These are phyloP conservation scores for Emydomyces testavorans DNA, from an alignment of 2,329 filamentous ascomycete genomes.

Conservation along the genomic window DNA sequence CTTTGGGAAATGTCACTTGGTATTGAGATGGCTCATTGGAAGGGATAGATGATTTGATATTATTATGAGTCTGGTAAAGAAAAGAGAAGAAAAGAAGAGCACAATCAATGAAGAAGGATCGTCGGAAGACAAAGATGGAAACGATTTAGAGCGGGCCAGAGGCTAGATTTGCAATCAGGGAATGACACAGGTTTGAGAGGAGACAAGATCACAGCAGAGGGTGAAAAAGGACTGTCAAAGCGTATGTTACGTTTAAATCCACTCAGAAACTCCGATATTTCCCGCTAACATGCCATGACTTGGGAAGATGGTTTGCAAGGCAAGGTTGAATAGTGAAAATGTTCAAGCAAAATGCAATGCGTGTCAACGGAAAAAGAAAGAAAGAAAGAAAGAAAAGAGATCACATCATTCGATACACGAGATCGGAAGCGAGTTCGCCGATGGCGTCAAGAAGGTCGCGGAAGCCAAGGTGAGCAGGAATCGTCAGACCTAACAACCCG, in stretches of 20 bases:
- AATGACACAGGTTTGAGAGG: no score
- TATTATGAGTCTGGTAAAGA: constrained; percentile 11
- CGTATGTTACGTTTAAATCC: no score
- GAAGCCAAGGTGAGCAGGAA: constrained; percentile 23
- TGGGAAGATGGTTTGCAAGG: no score
- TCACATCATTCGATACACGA: constrained; percentile 35
- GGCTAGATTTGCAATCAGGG: no score
- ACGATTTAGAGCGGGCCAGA: no score
- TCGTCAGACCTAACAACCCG: neutral
- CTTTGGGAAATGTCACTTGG: no score
- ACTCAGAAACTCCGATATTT: neutral
- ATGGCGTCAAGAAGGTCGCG: constrained; percentile 29
- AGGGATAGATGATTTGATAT: neutral
- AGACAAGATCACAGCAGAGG: no score
- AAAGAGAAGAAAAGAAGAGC: neutral
- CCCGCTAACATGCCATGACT: neutral
- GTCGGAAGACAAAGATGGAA: neutral
- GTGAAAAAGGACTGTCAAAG: no score
- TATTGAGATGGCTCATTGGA: no score
- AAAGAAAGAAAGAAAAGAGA: neutral
- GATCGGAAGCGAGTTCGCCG: constrained; percentile 32
- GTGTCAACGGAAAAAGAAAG: neutral
- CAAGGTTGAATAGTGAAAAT: no score
- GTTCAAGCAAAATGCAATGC: no score
- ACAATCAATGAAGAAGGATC: neutral